A percentile compares a stretch with the other conserved stretches of the same genome.
These are phyloP conservation scores for Pyricularia sp. DNA, from an alignment of 2,329 filamentous ascomycete species.

Conservation along the genomic window DNA sequence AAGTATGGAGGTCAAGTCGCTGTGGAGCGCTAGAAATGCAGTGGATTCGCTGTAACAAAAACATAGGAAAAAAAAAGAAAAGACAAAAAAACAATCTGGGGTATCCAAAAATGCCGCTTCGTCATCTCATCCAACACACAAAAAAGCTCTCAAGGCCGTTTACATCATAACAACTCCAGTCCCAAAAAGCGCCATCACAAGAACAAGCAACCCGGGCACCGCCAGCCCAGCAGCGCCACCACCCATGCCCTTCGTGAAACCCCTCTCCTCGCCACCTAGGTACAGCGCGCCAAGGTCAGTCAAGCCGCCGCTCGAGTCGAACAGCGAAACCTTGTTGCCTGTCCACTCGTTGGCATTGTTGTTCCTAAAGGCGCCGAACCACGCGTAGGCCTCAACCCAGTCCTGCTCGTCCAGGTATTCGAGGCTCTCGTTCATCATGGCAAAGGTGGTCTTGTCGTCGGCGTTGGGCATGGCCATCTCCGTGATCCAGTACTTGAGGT, in stretches of 20 bases:
- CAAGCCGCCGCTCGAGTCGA: slow-evolving; percentile 58
- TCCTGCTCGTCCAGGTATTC: slow-evolving; percentile 57
- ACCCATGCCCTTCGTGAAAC: slow-evolving; percentile 24
- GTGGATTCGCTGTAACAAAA: too few species aligned
- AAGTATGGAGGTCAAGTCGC: neutral
- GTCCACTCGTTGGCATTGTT: slow-evolving; percentile 56
- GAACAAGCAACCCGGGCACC: neutral
- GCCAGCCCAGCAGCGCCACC: slow-evolving; percentile 5
- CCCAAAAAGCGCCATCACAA: neutral
- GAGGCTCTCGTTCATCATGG: slow-evolving; percentile 57
- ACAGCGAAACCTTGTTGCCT: slow-evolving; percentile 61
- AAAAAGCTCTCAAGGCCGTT: too few species aligned
- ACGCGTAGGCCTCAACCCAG: slow-evolving; percentile 61
- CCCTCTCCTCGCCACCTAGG: slow-evolving; percentile 41
- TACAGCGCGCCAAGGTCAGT: slow-evolving; percentile 75
- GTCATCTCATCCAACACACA: neutral
- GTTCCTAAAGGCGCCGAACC: slow-evolving; percentile 63
- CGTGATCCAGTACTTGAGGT: slow-evolving; percentile 26
- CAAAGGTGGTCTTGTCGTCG: slow-evolving; percentile 41
- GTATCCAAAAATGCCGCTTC: neutral
- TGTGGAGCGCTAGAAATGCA: neutral
- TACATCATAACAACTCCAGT: neutral
- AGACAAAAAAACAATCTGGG: neutral
- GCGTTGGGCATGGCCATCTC: slow-evolving; percentile 28
- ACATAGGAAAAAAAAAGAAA: neutral